A percentile compares a stretch with the other conserved stretches of the same genome.
Evolutionary conservation across 179 eudicot genomes (phyloP).

Genomic region (Beta macrorhiza): DNA sequence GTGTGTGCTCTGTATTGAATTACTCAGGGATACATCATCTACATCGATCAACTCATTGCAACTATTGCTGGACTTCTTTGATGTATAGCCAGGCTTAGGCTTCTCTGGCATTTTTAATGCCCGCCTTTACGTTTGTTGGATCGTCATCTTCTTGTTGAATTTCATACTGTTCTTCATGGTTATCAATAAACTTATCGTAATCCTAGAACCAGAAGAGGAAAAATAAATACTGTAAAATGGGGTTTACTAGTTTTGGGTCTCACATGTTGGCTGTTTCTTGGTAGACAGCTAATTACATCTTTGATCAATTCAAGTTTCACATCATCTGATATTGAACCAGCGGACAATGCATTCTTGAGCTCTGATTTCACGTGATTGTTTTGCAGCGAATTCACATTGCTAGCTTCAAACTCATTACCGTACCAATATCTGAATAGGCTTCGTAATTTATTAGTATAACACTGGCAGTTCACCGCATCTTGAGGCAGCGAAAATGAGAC

Average conservation of each 20-base stretch:
- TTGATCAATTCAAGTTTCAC: slow-evolving; percentile 29
- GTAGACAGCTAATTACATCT: slow-evolving; percentile 5
- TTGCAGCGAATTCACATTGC: slow-evolving; percentile 33
- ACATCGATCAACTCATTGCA: too few species aligned
- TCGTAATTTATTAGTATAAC: slow-evolving; percentile 29
- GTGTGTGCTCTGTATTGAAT: slow-evolving; percentile 7
- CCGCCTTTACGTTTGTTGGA: not conserved
- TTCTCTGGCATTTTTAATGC: not conserved
- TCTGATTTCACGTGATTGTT: slow-evolving; percentile 40
- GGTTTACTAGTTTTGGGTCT: not conserved
- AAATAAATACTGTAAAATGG: not conserved
- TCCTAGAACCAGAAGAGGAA: not conserved
- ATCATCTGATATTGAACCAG: slow-evolving; percentile 16
- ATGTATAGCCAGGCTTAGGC: not conserved
- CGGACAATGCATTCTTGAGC: slow-evolving; percentile 28
- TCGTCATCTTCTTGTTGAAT: not conserved
- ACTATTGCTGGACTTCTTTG: not conserved
- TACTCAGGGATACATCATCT: not conserved
- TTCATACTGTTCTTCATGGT: not conserved
- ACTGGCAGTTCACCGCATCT: slow-evolving; percentile 54
- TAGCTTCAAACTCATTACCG: slow-evolving; percentile 34
- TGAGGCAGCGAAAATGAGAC: slow-evolving; percentile 50
- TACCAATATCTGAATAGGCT: slow-evolving; percentile 29
- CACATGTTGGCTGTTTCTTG: slow-evolving; percentile 16
- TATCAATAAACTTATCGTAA: not conserved